Conservation (phyloP, 208 protist species). For the Zelonia costaricensis region DNA sequence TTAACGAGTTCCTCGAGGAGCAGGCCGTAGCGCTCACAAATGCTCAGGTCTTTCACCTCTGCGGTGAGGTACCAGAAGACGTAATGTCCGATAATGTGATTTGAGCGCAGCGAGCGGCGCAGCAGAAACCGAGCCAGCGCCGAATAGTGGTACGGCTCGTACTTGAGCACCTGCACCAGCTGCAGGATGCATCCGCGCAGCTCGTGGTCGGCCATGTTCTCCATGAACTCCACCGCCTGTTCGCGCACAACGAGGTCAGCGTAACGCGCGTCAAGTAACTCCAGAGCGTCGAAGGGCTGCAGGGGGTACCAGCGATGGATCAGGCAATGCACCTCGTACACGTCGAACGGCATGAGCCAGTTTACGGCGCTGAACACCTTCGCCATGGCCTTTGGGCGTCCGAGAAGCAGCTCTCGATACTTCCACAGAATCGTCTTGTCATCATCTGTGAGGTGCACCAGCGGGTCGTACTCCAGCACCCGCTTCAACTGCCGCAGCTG, state of each 20-base stretch:
- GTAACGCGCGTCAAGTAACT: constrained; percentile 77
- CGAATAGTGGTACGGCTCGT: constrained; percentile 84
- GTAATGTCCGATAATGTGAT: constrained; percentile 79
- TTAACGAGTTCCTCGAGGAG: constrained; percentile 83
- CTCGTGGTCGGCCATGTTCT: constrained; percentile 67
- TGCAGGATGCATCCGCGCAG: constrained; percentile 81
- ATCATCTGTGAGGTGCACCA: constrained; percentile 45
- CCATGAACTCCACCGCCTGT: constrained; percentile 66
- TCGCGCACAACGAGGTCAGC: constrained; percentile 68
- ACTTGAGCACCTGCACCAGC: constrained; percentile 87
- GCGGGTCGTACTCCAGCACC: constrained; percentile 59
- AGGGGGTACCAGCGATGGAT: constrained; percentile 51
- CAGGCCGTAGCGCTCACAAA: constrained; percentile 80
- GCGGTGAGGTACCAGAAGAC: constrained; percentile 91
- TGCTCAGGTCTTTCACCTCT: constrained; percentile 70
- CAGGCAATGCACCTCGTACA: constrained; percentile 60
- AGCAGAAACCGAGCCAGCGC: constrained; percentile 75
- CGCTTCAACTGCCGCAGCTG: constrained; percentile 59
- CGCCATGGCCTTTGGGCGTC: constrained; percentile 55
- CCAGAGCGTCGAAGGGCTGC: constrained; percentile 69
- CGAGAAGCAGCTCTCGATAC: constrained; percentile 55
- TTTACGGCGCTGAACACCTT: constrained; percentile 77
- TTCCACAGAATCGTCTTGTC: constrained; percentile 81
- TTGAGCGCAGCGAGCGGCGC: constrained; percentile 56
- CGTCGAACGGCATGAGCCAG: constrained; percentile 67